Evolutionary conservation across 83 land plant genomes (phyloP).

Genomic region (Thuja plicata): DNA sequence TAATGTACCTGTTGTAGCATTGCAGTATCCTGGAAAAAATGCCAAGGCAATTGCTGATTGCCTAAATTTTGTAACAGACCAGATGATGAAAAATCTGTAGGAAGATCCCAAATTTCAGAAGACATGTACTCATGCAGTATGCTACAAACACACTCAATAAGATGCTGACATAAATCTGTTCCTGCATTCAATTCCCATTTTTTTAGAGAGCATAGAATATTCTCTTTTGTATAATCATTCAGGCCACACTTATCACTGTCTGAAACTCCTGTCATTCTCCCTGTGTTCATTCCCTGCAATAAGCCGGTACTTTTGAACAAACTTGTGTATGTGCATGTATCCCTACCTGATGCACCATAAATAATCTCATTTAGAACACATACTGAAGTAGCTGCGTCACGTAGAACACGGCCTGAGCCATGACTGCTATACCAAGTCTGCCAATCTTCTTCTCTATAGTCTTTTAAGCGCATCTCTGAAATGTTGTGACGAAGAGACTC

Average conservation of each 20-base stretch:
- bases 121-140: conserved; percentile 80
- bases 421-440: conserved; percentile 37
- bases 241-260: background rate
- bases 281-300: background rate
- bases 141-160: conserved; percentile 63
- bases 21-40: conserved; percentile 69
- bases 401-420: conserved; percentile 59
- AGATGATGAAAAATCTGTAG: conserved; percentile 33
- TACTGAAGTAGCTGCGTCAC: conserved; percentile 76
- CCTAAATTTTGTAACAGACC: conserved; percentile 18
- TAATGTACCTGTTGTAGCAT: conserved; percentile 73
- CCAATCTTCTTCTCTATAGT: conserved; percentile 50
- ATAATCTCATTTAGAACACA: conserved; percentile 88
- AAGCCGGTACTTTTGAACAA: conserved; percentile 27
- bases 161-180: conserved; percentile 24
- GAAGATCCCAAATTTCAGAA: conserved; percentile 86
- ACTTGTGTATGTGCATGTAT: conserved; percentile 15
- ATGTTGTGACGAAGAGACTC: conserved; percentile 52
- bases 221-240: background rate
- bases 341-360: conserved; percentile 76
- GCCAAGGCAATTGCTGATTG: conserved; percentile 27
- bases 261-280: background rate
- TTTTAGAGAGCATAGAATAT: background rate
- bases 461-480: conserved; percentile 44
- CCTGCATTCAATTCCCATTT: conserved; percentile 33